These are phyloP conservation scores for Trypanosoma caninum DNA, from an alignment of 208 protist species.

Conservation along the genomic window DNA sequence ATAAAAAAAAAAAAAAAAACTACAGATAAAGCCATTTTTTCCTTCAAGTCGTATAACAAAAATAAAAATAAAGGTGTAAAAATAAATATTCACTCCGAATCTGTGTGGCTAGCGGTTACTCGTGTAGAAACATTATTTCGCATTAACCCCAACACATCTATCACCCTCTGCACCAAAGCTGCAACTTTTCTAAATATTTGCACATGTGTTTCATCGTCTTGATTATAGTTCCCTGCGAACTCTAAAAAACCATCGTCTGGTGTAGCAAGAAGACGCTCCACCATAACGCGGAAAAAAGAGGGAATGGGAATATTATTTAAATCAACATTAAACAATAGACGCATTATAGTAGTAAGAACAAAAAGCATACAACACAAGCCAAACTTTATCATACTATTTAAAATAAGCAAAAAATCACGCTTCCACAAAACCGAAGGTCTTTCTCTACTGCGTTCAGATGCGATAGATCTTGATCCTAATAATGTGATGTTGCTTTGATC, in stretches of 20 bases:
- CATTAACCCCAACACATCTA: background rate
- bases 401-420: conserved; percentile 37
- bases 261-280: conserved; percentile 39
- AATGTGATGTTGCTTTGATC: background rate
- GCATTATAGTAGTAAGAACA: conserved; percentile 36
- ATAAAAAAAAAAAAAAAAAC: conserved; percentile 17
- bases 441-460: background rate
- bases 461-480: background rate
- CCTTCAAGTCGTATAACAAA: too few relatives aligned
- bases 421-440: background rate
- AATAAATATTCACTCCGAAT: background rate
- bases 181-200: background rate
- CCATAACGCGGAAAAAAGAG: conserved; percentile 19
- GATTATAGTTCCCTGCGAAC: background rate
- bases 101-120: background rate
- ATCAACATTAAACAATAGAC: conserved; percentile 39
- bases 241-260: conserved; percentile 23
- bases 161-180: conserved; percentile 3
- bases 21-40: background rate
- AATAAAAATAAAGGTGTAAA: too few relatives aligned
- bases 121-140: conserved; percentile 12
- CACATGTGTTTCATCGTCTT: background rate
- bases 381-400: conserved; percentile 34
- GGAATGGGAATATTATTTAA: conserved; percentile 48
- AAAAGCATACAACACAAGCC: conserved; percentile 36